Evolutionary conservation across 2,329 filamentous ascomycete species (phyloP).

Genomic region (Penicillium vulpinum): DNA sequence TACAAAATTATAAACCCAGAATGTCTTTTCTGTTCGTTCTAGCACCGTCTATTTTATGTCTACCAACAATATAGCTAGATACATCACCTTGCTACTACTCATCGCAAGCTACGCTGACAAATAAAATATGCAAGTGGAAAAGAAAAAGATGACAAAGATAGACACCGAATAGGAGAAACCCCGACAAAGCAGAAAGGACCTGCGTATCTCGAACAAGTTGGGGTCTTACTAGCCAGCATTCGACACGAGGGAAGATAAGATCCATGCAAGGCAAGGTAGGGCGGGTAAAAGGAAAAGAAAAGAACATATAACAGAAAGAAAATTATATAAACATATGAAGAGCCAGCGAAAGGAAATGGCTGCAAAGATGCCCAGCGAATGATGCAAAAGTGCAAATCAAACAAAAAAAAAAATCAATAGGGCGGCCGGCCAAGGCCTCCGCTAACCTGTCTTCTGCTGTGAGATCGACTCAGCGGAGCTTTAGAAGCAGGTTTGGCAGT

Average conservation of each 20-base stretch:
- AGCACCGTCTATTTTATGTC: slow-evolving; percentile 23
- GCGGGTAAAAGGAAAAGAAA: not conserved
- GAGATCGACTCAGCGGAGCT: slow-evolving; percentile 6
- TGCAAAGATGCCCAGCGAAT: not conserved
- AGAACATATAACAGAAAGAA: not conserved
- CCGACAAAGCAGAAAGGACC: slow-evolving; percentile 3
- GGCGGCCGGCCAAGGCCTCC: slow-evolving; percentile 37
- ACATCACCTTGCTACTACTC: slow-evolving; percentile 11
- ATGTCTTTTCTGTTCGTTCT: not conserved
- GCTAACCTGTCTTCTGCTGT: slow-evolving; percentile 25
- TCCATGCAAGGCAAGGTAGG: not conserved
- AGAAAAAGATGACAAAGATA: slow-evolving; percentile 11
- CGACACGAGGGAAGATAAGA: slow-evolving; percentile 1
- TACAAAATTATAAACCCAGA: not conserved
- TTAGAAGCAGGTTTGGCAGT: slow-evolving; percentile 11
- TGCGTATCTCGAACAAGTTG: not conserved
- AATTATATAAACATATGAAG: slow-evolving; percentile 24
- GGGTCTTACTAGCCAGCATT: not conserved
- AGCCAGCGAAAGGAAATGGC: slow-evolving; percentile 3
- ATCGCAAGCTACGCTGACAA: not conserved
- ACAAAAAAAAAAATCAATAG: slow-evolving; percentile 26
- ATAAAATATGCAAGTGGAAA: slow-evolving; percentile 15
- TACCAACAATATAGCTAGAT: slow-evolving; percentile 20
- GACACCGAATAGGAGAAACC: slow-evolving; percentile 10
- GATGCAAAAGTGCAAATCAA: slow-evolving; percentile 9